Evolutionary conservation across 148 eudicot genomes (phyloP).

Genomic region (Fallopia convolvulus): DNA sequence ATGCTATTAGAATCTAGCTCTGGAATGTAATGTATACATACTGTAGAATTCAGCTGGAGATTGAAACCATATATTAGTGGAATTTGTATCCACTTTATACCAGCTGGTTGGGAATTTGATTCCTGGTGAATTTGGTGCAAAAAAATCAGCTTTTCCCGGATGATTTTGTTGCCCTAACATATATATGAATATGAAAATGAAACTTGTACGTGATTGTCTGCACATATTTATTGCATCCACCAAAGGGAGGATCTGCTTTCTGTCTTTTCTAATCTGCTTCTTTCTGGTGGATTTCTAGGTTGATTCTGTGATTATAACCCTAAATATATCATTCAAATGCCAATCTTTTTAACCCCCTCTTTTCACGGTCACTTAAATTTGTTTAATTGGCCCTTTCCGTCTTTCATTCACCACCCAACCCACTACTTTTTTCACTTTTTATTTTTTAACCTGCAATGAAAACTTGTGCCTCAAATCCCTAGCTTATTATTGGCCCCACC

Average conservation of each 20-base stretch:
- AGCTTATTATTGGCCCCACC: slow-evolving; percentile 1
- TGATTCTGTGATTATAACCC: slow-evolving; percentile 7
- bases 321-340: not conserved
- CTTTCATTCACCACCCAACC: not conserved
- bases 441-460: not conserved
- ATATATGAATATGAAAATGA: not conserved
- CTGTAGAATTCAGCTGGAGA: not conserved
- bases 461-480: not conserved
- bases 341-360: slow-evolving; percentile 1
- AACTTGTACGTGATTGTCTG: not conserved
- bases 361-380: not conserved
- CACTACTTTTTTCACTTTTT: not conserved
- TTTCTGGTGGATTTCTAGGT: not conserved
- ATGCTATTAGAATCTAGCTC: not conserved
- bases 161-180: slow-evolving; percentile 2
- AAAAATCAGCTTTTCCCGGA: not conserved
- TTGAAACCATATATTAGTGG: not conserved
- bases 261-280: slow-evolving; percentile 7
- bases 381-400: not conserved
- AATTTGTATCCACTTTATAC: not conserved
- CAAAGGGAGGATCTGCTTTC: slow-evolving; percentile 3
- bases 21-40: not conserved
- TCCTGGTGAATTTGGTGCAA: slow-evolving; percentile 6
- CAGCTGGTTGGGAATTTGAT: not conserved
- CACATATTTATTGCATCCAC: slow-evolving; percentile 1